Evolutionary conservation across 2,329 filamentous ascomycete species (phyloP).

Genomic region (Pseudogymnoascus sp.): DNA sequence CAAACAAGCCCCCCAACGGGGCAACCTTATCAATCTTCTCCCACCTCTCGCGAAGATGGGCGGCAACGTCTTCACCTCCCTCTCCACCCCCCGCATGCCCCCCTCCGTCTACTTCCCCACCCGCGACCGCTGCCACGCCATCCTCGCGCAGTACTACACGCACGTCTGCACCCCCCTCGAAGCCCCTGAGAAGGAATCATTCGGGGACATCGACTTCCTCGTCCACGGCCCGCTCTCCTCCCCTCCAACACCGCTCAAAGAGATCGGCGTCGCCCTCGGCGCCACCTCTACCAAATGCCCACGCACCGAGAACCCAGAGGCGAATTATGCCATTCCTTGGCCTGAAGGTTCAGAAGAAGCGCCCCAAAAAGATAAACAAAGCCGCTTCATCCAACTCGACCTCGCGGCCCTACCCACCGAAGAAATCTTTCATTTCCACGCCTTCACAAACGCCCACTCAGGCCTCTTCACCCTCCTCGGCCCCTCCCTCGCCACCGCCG

Average conservation of each 20-base stretch:
- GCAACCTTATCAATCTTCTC: not conserved
- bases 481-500: conserved; percentile 55
- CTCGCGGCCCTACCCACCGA: conserved; percentile 44
- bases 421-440: conserved; percentile 48
- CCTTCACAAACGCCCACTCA: conserved; percentile 64
- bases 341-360: conserved; percentile 25
- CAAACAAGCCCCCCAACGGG: not conserved
- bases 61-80: conserved; percentile 49
- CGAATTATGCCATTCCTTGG: conserved; percentile 50
- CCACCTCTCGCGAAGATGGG: conserved; percentile 45
- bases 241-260: not conserved
- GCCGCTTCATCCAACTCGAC: conserved; percentile 60
- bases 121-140: conserved; percentile 36
- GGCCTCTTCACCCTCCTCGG: conserved; percentile 62
- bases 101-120: conserved; percentile 46
- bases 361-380: conserved; percentile 8
- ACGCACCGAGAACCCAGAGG: conserved; percentile 25
- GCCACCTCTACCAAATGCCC: conserved; percentile 28
- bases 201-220: conserved; percentile 69
- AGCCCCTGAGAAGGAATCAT: conserved; percentile 57
- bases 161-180: conserved; percentile 55
- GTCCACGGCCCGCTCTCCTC: conserved; percentile 34
- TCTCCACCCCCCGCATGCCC: conserved; percentile 60
- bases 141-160: conserved; percentile 44
- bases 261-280: not conserved